phyloP scores from a whole-genome alignment of 345 rosid species.

The Populus deltoides region DNA sequence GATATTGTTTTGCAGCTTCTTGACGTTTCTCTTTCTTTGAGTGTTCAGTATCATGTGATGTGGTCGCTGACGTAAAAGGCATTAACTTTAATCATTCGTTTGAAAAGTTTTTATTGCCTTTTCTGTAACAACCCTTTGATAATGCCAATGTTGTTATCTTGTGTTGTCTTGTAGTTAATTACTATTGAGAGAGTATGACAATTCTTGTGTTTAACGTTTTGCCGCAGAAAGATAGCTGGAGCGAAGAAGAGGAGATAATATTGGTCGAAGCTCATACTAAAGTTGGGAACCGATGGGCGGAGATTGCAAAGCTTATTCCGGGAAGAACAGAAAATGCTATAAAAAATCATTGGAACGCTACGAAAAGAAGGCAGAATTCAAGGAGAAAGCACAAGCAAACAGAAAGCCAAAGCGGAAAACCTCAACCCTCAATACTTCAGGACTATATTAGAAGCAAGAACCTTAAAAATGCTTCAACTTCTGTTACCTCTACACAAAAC shows the following conservation, averaged over 20 bases:
- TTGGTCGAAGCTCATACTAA: conserved; percentile 69
- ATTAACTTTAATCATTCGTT: conserved; percentile 11
- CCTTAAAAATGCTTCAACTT: conserved; percentile 17
- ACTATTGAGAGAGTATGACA: not conserved
- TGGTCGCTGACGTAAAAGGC: conserved; percentile 5
- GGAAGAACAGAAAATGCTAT: conserved; percentile 89
- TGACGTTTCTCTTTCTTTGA: conserved; percentile 10
- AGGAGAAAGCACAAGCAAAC: conserved; percentile 55
- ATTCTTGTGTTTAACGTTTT: not conserved
- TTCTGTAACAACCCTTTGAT: not conserved
- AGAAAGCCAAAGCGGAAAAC: conserved; percentile 26
- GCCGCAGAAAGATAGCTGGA: conserved; percentile 85
- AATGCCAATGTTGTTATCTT: not conserved
- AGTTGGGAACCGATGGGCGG: conserved; percentile 93
- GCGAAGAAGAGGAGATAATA: conserved; percentile 77
- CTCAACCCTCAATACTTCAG: conserved; percentile 66
- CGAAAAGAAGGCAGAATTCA: conserved; percentile 76
- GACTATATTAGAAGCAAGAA: conserved; percentile 68
- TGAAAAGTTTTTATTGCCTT: not conserved
- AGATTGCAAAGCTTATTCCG: conserved; percentile 76
- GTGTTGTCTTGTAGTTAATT: not conserved
- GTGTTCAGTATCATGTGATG: conserved; percentile 31
- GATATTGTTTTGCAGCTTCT: conserved; percentile 7
- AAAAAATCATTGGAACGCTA: conserved; percentile 96
- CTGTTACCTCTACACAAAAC: conserved; percentile 13